Evolutionary conservation across 176 grass and related monocot genomes (phyloP).

Genomic region (Aegilops tauschii): DNA sequence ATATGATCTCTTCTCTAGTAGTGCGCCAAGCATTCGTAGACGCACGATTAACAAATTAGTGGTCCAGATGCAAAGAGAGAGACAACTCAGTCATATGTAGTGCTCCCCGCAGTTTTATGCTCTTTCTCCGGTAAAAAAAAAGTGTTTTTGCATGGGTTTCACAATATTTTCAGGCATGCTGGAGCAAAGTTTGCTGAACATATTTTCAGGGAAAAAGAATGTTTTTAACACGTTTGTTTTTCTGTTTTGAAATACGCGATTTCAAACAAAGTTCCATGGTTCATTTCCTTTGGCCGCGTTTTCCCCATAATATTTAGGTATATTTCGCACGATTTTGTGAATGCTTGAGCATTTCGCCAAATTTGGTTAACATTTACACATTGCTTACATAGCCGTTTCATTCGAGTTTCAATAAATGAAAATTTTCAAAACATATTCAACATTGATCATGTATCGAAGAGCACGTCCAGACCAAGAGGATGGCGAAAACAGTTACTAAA

Average conservation of each 20-base stretch:
- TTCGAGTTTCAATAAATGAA: too few species aligned
- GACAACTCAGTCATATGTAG: too few species aligned
- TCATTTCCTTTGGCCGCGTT: background rate
- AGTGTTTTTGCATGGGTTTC: background rate
- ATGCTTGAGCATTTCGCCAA: too few species aligned
- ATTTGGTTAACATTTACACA: too few species aligned
- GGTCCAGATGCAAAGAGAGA: background rate
- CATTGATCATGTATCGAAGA: too few species aligned
- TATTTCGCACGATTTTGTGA: too few species aligned
- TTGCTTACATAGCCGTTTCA: too few species aligned
- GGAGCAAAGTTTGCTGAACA: background rate
- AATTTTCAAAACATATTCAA: too few species aligned
- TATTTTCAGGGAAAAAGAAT: background rate
- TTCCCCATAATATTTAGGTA: background rate
- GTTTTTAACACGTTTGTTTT: background rate
- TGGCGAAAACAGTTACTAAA: too few species aligned
- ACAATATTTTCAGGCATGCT: background rate
- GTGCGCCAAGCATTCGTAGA: background rate
- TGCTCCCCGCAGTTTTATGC: background rate
- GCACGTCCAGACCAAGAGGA: too few species aligned
- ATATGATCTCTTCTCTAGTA: slow-evolving; percentile 24
- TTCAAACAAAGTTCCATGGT: background rate
- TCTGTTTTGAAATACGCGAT: background rate
- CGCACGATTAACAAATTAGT: background rate
- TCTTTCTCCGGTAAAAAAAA: background rate